These are phyloP conservation scores for Malus orientalis DNA, from an alignment of 306 rosid species.

Conservation along the genomic window DNA sequence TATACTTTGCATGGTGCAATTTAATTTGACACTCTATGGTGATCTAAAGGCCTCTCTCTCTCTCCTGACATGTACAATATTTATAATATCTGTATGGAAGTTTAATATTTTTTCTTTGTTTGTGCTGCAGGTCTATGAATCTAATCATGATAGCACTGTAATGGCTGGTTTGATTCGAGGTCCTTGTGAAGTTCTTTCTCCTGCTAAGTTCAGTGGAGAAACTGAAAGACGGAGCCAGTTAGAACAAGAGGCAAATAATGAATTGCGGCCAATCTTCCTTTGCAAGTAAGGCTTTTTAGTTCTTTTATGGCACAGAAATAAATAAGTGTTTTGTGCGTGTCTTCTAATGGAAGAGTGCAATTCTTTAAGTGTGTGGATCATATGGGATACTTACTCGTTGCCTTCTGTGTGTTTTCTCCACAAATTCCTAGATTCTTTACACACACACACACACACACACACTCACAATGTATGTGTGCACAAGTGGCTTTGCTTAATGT, in stretches of 20 bases:
- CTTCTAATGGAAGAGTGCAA: neutral
- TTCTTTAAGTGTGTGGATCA: neutral
- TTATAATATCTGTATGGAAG: neutral
- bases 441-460: neutral
- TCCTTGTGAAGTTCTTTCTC: slow-evolving; percentile 76
- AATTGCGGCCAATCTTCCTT: slow-evolving; percentile 52
- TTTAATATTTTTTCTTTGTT: slow-evolving; percentile 5
- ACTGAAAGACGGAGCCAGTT: slow-evolving; percentile 46
- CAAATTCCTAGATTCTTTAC: neutral
- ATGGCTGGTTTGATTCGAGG: slow-evolving; percentile 67
- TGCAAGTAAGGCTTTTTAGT: slow-evolving; percentile 65
- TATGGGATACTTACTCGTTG: neutral
- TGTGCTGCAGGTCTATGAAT: slow-evolving; percentile 64
- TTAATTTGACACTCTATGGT: neutral
- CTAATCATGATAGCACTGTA: slow-evolving; percentile 56
- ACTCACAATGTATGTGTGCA: neutral
- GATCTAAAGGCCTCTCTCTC: neutral
- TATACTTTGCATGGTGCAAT: neutral
- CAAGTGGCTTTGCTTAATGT: neutral
- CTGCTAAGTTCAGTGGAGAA: slow-evolving; percentile 61
- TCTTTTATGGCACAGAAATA: neutral
- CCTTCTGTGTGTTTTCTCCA: neutral
- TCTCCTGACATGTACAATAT: neutral
- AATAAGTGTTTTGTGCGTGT: neutral
- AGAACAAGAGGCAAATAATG: slow-evolving; percentile 30